Conservation (phyloP, 257 asterid species). For the Solanum acaule region DNA sequence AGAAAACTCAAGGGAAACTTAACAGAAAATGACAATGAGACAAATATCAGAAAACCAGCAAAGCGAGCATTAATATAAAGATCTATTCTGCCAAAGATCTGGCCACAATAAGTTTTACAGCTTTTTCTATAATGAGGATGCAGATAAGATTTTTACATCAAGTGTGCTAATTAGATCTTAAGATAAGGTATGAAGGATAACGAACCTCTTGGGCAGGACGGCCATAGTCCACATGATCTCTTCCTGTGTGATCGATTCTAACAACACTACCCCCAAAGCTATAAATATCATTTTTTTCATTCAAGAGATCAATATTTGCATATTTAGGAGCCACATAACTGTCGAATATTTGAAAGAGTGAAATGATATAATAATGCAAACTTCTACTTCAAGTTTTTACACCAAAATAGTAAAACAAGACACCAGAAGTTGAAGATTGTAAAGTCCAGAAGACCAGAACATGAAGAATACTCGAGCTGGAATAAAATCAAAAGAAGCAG, state of each 20-base stretch:
- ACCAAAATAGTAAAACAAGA: background rate
- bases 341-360: slow-evolving; percentile 1
- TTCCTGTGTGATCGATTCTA: slow-evolving; percentile 89
- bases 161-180: background rate
- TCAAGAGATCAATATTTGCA: slow-evolving; percentile 88
- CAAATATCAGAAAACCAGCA: background rate
- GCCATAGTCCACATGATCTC: slow-evolving; percentile 97
- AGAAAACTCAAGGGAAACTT: background rate
- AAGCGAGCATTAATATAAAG: background rate
- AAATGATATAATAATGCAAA: background rate
- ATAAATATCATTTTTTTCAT: slow-evolving; percentile 89
- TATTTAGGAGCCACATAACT: slow-evolving; percentile 99
- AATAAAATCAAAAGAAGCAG: background rate
- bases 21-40: background rate
- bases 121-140: background rate
- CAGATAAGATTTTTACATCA: background rate
- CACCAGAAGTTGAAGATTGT: background rate
- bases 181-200: background rate
- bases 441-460: background rate
- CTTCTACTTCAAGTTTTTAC: background rate
- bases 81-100: background rate
- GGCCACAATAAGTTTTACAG: background rate
- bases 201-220: slow-evolving; percentile 91
- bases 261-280: slow-evolving; percentile 89
- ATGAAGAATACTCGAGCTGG: background rate